phyloP scores from a whole-genome alignment of 768 basidiomycete species.

The Boletus reticulatus region DNA sequence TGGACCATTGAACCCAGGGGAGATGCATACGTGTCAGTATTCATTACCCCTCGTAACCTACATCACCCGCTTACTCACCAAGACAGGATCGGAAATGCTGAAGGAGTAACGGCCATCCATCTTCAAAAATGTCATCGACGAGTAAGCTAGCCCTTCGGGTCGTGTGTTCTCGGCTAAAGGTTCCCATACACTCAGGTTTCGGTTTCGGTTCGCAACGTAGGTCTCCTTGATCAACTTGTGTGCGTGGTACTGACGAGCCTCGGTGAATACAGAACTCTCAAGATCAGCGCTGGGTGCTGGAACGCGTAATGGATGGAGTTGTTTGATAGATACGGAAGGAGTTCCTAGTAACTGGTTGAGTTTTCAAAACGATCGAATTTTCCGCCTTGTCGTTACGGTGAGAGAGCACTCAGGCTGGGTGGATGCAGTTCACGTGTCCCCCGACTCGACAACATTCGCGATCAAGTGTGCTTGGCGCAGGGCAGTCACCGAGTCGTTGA shows the following conservation, averaged over 20 bases:
- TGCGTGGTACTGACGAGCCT: background rate
- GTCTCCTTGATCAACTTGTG: background rate
- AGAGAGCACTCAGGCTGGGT: background rate
- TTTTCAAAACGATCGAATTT: too few relatives aligned
- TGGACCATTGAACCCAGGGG: background rate
- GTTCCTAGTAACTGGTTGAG: too few relatives aligned
- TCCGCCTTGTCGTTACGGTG: background rate
- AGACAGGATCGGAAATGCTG: conserved; percentile 2
- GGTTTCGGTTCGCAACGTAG: conserved; percentile 1
- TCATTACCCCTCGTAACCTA: background rate
- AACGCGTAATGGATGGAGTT: background rate
- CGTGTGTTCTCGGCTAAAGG: background rate
- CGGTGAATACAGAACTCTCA: background rate
- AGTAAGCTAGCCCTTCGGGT: background rate
- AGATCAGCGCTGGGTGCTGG: background rate
- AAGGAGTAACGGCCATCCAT: background rate
- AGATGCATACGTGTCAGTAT: background rate
- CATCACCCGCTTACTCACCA: background rate
- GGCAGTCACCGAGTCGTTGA: too few relatives aligned
- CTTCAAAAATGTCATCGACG: background rate
- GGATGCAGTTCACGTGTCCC: background rate
- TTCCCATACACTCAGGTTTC: background rate
- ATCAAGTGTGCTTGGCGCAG: too few relatives aligned
- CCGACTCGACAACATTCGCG: conserved; percentile 7
- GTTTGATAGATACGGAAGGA: too few relatives aligned